Percentiles rank a stretch among this genome's conserved stretches.
Evolutionary conservation across 257 asterid genomes (phyloP).

Genomic region (Solanum gandarillasii): DNA sequence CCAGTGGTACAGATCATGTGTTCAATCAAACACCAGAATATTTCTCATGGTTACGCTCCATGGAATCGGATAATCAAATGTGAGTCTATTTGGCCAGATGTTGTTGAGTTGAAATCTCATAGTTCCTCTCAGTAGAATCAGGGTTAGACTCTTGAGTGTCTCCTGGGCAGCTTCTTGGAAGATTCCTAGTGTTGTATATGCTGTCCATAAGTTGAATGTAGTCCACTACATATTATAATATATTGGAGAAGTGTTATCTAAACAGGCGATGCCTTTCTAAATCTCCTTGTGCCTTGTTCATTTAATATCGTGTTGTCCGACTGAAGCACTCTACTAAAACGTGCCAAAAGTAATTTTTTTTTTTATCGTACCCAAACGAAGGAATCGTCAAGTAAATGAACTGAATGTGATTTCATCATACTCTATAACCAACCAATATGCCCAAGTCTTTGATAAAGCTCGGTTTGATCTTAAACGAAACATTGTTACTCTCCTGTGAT

Average conservation of each 20-base stretch:
- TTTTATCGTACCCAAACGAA: background rate
- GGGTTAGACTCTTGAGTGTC: background rate
- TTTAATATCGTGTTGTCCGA: background rate
- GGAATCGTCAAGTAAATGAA: background rate
- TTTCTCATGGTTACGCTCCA: conserved; percentile 15
- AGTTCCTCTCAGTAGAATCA: background rate
- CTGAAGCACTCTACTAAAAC: background rate
- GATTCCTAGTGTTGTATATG: background rate
- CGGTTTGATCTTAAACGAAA: background rate
- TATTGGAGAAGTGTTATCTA: background rate
- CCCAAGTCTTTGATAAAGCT: background rate
- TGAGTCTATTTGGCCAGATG: background rate
- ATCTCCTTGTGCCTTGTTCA: background rate
- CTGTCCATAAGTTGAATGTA: background rate
- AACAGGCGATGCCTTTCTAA: background rate
- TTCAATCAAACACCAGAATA: conserved; percentile 19
- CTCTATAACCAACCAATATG: background rate
- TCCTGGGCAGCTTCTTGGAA: background rate
- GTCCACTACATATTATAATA: background rate
- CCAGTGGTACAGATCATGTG: conserved; percentile 31
- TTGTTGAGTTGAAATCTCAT: background rate
- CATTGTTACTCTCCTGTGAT: background rate
- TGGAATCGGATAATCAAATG: conserved; percentile 16
- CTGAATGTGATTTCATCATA: background rate
- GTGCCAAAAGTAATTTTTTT: too few species aligned